A percentile compares a stretch with the other conserved stretches of the same genome.
These are phyloP conservation scores for Aspergillus awamori DNA, from an alignment of 2,329 filamentous ascomycete genomes.

Conservation along the genomic window DNA sequence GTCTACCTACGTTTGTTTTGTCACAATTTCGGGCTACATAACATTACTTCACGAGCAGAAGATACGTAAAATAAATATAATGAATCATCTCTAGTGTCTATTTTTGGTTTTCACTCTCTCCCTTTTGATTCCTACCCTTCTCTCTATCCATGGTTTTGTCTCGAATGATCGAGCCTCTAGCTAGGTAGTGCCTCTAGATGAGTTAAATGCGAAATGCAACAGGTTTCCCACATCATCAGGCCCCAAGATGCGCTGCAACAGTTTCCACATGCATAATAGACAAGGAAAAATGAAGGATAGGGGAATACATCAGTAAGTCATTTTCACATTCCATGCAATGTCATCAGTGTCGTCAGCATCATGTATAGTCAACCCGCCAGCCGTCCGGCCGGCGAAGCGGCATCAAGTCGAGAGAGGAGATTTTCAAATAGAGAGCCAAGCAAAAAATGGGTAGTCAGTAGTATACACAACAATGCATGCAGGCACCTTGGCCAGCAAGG, in stretches of 20 bases:
- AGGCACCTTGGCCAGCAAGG: not conserved
- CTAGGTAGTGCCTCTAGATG: not conserved
- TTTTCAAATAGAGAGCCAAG: too few relatives aligned
- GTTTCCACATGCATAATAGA: too few relatives aligned
- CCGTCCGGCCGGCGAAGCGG: not conserved
- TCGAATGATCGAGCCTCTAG: not conserved
- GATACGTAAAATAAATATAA: not conserved
- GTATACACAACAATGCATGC: not conserved
- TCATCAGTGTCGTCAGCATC: too few relatives aligned
- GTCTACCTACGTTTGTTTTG: not conserved
- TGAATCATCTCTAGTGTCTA: slow-evolving; percentile 2
- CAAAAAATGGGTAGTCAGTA: too few relatives aligned
- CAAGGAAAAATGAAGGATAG: too few relatives aligned
- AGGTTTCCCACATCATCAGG: not conserved
- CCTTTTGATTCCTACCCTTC: not conserved
- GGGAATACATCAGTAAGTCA: too few relatives aligned
- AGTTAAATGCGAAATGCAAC: not conserved
- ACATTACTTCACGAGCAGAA: not conserved
- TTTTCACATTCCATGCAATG: too few relatives aligned
- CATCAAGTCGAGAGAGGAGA: too few relatives aligned
- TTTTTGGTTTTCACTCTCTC: not conserved
- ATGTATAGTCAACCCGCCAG: not conserved
- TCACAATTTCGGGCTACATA: not conserved
- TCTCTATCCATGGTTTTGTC: not conserved
- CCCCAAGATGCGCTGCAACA: too few relatives aligned